phyloP scores from a whole-genome alignment of 73 alveolate species.

The Uronychia setigera region DNA sequence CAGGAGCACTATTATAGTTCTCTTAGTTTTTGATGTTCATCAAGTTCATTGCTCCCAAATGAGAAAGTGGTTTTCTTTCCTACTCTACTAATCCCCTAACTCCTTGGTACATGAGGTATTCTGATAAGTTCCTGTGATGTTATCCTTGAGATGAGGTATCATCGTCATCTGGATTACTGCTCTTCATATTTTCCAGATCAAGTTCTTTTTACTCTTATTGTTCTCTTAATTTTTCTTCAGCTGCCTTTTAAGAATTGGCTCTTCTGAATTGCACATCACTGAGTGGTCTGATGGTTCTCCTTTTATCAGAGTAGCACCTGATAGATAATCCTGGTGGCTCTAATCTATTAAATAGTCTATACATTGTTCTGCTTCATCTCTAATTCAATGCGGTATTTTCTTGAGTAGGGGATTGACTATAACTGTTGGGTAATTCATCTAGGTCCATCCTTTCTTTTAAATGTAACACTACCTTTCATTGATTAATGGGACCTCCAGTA shows the following conservation, averaged over 20 bases:
- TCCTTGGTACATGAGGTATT: neutral
- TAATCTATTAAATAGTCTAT: neutral
- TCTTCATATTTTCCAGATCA: neutral
- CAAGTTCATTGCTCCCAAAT: neutral
- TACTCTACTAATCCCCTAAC: neutral
- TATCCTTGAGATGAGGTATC: neutral
- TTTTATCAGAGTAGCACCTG: neutral
- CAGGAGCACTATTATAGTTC: neutral
- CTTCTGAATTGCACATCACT: neutral
- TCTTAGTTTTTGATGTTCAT: neutral
- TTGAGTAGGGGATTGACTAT: slow-evolving; percentile 10
- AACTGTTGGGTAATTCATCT: slow-evolving; percentile 59
- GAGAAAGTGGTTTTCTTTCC: neutral
- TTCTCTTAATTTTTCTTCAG: neutral
- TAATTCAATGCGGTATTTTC: neutral
- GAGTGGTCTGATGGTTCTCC: neutral
- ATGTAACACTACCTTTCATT: too few relatives aligned
- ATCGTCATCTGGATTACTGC: neutral
- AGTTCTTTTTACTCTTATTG: neutral
- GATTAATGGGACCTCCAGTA: slow-evolving; percentile 68
- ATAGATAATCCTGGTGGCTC: neutral
- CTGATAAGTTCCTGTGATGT: neutral
- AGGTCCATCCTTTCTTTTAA: too few relatives aligned
- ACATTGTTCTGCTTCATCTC: neutral
- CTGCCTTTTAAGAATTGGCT: neutral